Evolutionary conservation across 2,329 filamentous ascomycete species (phyloP), one percentile per base, ranked within the genome.

Genomic region (Albophoma yamanashiensis): DNA sequence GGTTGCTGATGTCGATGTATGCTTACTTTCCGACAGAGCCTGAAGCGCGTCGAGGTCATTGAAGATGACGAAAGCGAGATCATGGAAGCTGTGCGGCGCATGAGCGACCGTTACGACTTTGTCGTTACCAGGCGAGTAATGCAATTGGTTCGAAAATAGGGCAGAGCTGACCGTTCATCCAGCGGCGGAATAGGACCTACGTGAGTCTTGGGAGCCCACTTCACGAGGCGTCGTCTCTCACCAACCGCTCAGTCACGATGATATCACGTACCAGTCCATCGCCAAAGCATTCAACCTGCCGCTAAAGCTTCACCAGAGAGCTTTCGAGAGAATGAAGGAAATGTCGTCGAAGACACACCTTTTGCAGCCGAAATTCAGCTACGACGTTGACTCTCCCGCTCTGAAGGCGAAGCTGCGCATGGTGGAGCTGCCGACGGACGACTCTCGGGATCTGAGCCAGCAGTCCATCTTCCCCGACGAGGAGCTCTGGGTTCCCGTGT

Each of bases 201-300:
- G 89, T 93, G 76, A 78, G 87, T 64, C 6, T 22, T 25, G 15
- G 15, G 22, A n/a, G 25, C 14, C 8, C 31, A 31, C 3, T 8
- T 12, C 25, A 15, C 14, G 5, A 25, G 15, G 6, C 22, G 5
- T 31, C 52, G 31, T 58, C 7, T 27, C 11, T n/a, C 3, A 43
- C 22, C 6, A 40, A 7, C 14, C 4, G 22, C 52, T 53, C 59
- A 95, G 91, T 60, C 93, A 97, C 78, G 94, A 99, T 74, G 94
- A 99, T 71, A 97, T 97, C 67, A 97, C 94, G 34, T 99, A 99
- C 76, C 82, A 89, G 70, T 93, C 91, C 45, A 95, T 99, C 71
- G 92, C 91, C 64, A 92, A 91, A 71, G 94, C 92, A 9, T 97
- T 97, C 72, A 76, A 79, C 52, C 79, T 97, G 9, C 83, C 87